A percentile compares a stretch with the other conserved stretches of the same genome.
phyloP scores from a whole-genome alignment of 2,329 filamentous ascomycete genomes.

The Pyricularia sp. region DNA sequence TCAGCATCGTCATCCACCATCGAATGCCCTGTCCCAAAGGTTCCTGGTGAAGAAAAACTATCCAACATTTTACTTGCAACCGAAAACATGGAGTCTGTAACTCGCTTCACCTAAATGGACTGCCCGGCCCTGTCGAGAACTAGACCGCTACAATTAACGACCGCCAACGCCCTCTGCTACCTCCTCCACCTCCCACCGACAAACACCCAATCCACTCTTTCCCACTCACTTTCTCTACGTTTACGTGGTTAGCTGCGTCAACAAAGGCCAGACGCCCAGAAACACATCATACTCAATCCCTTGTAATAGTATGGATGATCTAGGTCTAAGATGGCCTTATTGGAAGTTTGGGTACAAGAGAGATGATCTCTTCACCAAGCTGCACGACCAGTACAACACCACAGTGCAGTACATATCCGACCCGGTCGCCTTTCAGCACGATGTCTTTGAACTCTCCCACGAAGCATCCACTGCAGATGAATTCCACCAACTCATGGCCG shows the following conservation, averaged over 20 bases:
- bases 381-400: constrained; percentile 53
- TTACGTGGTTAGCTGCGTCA: neutral
- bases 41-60: neutral
- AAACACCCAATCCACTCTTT: neutral
- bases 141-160: neutral
- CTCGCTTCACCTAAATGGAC: neutral
- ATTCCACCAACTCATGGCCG: constrained; percentile 43
- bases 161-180: neutral
- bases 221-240: neutral
- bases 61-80: neutral
- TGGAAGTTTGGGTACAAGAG: constrained; percentile 57
- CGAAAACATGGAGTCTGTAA: neutral
- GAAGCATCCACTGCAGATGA: constrained; percentile 39
- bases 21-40: neutral
- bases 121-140: neutral
- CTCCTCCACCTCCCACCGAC: neutral
- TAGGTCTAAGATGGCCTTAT: constrained; percentile 42
- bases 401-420: constrained; percentile 46
- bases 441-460: constrained; percentile 49
- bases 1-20: neutral
- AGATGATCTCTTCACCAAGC: constrained; percentile 45
- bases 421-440: constrained; percentile 51
- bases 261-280: neutral
- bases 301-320: constrained; percentile 39
- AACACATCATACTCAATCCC: neutral